Evolutionary conservation across 2,329 filamentous ascomycete genomes (phyloP), one percentile per base, ranked within the genome.

Genomic region (Arthrobotrys iridis): DNA sequence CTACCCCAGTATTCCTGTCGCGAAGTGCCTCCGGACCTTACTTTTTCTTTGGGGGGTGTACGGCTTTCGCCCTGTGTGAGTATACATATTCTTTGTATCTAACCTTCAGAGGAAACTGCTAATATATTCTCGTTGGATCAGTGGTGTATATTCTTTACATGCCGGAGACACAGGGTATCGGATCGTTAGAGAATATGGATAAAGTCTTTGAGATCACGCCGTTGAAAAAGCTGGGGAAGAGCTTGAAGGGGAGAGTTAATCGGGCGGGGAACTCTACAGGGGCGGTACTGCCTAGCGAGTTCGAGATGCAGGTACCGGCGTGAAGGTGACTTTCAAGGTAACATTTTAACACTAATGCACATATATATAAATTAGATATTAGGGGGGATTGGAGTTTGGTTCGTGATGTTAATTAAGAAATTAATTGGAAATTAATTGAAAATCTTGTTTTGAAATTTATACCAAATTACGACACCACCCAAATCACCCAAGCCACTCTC

Each of bases 1-100:
- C 83, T 0, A 85, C 84, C 0, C 71, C 71, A 3, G 63, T 75
- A 4, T 75, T 75, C 33, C 37, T 75, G 37, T 63, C 71, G 2
- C 80, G 79, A 37, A 82, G 83, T 0, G 80, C 80, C 0, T 85
- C 81, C 58, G 84, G 82, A 0, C 83, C 83, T 0, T 86, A 85
- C 70, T 85, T 84, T 68, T 80, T 86, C 41, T 86, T 85, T 62
- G 84, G 82, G 0, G 80, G 79, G 2, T 83, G 81, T 35, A 82
- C 83, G 2, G 73, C 84, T 0, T 71, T 82, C 0, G 82, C 81
- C 8, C 82, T 83, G 0, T 45, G 82, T 15, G 30, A 68, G 63
- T 75, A 18, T 40, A 13, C 18, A 11, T n/a, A 24, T 52, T 18
- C 15, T 43, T 41, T 18, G 8, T 18, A 15, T 6, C 1, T n/a